Evolutionary conservation across 768 basidiomycete species (phyloP), one percentile per base, ranked within the genome.

Genomic region (Kwoniella europaea): DNA sequence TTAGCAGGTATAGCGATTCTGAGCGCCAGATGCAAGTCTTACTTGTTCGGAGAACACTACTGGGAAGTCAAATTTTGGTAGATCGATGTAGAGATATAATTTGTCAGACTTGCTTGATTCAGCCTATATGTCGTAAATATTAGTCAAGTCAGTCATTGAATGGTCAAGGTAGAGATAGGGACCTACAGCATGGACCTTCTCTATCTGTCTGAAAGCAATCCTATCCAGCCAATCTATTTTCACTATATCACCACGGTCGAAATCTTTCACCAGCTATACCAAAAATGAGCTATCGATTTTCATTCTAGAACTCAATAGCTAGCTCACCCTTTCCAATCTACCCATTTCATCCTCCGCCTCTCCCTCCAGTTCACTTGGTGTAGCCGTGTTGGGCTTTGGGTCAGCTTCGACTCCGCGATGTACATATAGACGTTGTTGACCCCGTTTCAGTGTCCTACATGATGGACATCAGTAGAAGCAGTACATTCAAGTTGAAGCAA

Each of bases 161-260:
- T 43, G 12, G 50, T 54, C n/a, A 55, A 16, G 15, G 24, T 10
- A 35, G 10, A 15, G 44, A 4, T 44, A 16, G 75, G 20, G 3
- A 82, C 90, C 68, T 81, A 94, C 95, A 2, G 93, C 89, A 81
- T 98, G 96, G 29, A 95, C 90, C 82, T 94, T 92, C 73, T 94
- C 94, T 87, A 98, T 96, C 85, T 91, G 93, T 57, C 95, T 86
- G 85, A 98, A 99, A 6, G 92, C 90, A 84, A 97, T 84, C 71
- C 91, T 91, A 80, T 98, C 95, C 7, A 98, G 85, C 97, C 97
- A 99, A 67, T 98, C 97, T 2, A 93, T 91, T 83, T 94, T 93
- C 2, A 91, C 89, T 41, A 99, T 86, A 82, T 98, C 97, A 0
- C 94, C 94, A 18, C 93, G 87, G 77, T 98, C 94, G 76, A 95